Base-by-base conservation (phyloP, 495 filamentous ascomycete species). In the Penicillium maclennaniae region DNA sequence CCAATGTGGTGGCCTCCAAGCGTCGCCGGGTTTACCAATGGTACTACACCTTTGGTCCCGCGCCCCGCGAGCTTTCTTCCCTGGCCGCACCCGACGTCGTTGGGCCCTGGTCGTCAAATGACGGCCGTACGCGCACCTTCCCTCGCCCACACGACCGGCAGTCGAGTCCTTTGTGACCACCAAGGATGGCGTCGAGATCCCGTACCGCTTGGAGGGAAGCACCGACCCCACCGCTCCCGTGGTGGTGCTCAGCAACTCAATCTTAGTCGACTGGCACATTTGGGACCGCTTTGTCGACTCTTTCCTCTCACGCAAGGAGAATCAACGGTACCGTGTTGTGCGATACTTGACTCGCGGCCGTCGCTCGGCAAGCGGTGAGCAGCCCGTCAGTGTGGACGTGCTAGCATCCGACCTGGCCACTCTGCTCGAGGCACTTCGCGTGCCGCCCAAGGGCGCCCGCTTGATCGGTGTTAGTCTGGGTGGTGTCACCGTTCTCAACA, bases 381-480 rank as follows among this genome's bases (percentile, higher is more conserved):
- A 78, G 55, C 65, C 76, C 7, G 68, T 88, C 17, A 71, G 76
- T 12, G 70, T 91, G 36, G 83, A 89, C 64, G 56, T 86, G 14
- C 74, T 91, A 3, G 79, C 85, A 26, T 70, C 76, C 34, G 89
- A 93, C 59, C 69, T 91, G 14, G 75, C 76, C 45, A 66, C 65
- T 7, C 62, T 89, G 0, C 75, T 87, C 1, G 67, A 79, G 27
- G 80, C 79, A 5, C 71, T 89, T 43, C 77, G 83, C 23, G 82
- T 88, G 36, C 47, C 63, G 2, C 72, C 76, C 16, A 75, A 78
- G 55, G 80, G 83, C 6, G 77, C 81, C 45, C 72, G 77, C 0
- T 53, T 91, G 6, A 75, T 91, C 46, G 89, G 89, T 31, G 88
- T 93, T 17, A 84, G 79, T 28, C 83, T 91, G 67, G 89, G 89